Conservation (phyloP, 257 asterid species). For the Striga asiatica region DNA sequence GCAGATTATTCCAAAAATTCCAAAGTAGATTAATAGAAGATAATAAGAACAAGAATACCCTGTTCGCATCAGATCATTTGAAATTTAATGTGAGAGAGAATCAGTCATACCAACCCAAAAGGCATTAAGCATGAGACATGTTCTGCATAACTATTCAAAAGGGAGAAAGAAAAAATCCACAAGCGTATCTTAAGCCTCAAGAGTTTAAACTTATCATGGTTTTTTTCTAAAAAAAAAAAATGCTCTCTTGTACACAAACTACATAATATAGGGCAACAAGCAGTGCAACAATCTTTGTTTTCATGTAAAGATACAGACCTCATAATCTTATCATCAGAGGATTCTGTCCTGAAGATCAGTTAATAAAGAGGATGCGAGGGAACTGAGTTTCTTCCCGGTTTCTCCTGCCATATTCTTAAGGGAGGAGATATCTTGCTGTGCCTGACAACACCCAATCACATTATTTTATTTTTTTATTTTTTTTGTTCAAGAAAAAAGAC, state of each 20-base stretch:
- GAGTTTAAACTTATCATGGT: not conserved
- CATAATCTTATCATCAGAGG: constrained; percentile 35
- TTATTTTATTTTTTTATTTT: too few relatives aligned
- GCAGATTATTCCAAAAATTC: too few relatives aligned
- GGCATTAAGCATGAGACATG: too few relatives aligned
- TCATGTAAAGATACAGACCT: constrained; percentile 14
- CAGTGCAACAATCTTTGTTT: constrained; percentile 21
- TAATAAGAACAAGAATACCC: too few relatives aligned
- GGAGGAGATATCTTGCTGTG: constrained; percentile 91
- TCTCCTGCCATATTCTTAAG: constrained; percentile 91
- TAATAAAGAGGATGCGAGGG: constrained; percentile 61
- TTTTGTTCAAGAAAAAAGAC: not conserved
- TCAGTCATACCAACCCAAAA: too few relatives aligned
- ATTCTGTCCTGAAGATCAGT: constrained; percentile 93
- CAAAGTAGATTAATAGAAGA: too few relatives aligned
- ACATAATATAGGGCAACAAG: constrained; percentile 12
- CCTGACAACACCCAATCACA: constrained; percentile 33
- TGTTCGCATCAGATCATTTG: too few relatives aligned
- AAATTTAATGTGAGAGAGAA: not conserved
- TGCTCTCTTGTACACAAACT: constrained; percentile 13
- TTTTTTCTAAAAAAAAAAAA: constrained; percentile 4
- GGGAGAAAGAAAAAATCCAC: constrained; percentile 2
- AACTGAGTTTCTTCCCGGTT: constrained; percentile 80
- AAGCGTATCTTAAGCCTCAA: constrained; percentile 8
- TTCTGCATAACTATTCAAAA: too few relatives aligned